phyloP scores from a whole-genome alignment of 2,329 filamentous ascomycete genomes.

The Metarhizium rileyi region DNA sequence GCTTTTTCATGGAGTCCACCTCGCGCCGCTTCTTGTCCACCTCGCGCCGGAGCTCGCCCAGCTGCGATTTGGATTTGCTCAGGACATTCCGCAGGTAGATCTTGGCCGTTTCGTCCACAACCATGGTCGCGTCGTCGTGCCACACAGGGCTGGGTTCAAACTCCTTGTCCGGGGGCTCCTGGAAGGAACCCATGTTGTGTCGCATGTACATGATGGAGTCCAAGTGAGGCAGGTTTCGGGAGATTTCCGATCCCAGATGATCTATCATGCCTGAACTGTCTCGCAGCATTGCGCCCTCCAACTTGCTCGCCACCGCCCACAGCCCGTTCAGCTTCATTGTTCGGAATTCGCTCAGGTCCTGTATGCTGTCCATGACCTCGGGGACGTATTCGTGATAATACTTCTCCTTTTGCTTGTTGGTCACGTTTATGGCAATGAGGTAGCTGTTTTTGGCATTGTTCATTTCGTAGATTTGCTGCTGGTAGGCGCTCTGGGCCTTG shows the following conservation, averaged over 20 bases:
- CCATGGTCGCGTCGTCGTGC: constrained; percentile 85
- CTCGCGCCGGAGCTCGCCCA: constrained; percentile 71
- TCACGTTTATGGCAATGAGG: constrained; percentile 88
- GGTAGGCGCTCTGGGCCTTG: constrained; percentile 85
- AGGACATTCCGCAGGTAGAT: constrained; percentile 87
- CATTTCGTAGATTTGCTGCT: constrained; percentile 90
- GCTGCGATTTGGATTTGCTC: constrained; percentile 76
- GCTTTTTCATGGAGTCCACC: constrained; percentile 64
- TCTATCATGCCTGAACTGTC: constrained; percentile 64
- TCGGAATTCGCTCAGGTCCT: constrained; percentile 86
- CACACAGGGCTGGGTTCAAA: constrained; percentile 96
- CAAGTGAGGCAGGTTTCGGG: constrained; percentile 75
- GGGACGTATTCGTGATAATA: constrained; percentile 97
- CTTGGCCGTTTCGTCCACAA: constrained; percentile 78
- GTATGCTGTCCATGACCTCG: constrained; percentile 83
- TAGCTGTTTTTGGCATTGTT: constrained; percentile 99
- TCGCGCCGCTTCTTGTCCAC: constrained; percentile 80
- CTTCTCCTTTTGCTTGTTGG: constrained; percentile 93
- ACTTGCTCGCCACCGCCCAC: constrained; percentile 69
- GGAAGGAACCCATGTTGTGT: constrained; percentile 76
- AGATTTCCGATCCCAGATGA: constrained; percentile 69
- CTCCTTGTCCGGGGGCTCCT: constrained; percentile 72
- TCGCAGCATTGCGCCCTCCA: constrained; percentile 72
- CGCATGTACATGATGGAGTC: constrained; percentile 98
- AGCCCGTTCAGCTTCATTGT: constrained; percentile 74